Evolutionary conservation across 2,329 filamentous ascomycete genomes (phyloP).

Genomic region (Epichloe glyceriae): DNA sequence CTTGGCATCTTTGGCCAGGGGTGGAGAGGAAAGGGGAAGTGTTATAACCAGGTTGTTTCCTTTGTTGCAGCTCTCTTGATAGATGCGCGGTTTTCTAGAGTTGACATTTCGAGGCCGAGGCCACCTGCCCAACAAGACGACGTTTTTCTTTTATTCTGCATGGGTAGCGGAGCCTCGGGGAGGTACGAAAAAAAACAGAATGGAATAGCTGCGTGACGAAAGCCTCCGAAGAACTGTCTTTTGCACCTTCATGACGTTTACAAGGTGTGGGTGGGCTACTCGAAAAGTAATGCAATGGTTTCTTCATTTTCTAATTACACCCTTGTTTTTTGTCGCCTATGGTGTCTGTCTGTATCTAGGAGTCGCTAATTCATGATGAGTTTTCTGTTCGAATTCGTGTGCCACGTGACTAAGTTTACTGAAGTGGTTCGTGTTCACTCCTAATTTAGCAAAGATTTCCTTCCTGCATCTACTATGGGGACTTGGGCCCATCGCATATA

Average conservation of each 20-base stretch:
- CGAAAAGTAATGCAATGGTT: conserved; percentile 31
- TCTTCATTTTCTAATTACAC: conserved; percentile 15
- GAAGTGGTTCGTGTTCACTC: background rate
- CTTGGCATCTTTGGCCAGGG: conserved; percentile 13
- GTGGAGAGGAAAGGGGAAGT: conserved; percentile 9
- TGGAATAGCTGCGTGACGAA: conserved; percentile 24
- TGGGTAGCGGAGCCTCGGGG: conserved; percentile 17
- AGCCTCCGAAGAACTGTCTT: conserved; percentile 13
- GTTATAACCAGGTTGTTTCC: conserved; percentile 18
- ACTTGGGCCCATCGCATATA: too few species aligned
- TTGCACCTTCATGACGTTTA: conserved; percentile 21
- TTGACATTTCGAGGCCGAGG: conserved; percentile 9
- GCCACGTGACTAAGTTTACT: background rate
- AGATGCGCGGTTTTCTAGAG: conserved; percentile 28
- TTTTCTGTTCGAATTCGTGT: background rate
- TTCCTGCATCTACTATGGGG: too few species aligned
- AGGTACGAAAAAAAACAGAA: conserved; percentile 16
- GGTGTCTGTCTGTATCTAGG: conserved; percentile 24
- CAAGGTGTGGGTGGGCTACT: conserved; percentile 23
- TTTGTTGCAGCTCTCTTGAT: conserved; percentile 24
- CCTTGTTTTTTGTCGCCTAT: conserved; percentile 19
- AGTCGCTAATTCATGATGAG: conserved; percentile 22
- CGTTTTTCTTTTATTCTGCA: conserved; percentile 1
- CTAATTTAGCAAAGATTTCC: too few species aligned
- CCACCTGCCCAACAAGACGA: background rate